Percentiles rank a stretch among this genome's conserved stretches.
phyloP scores from a whole-genome alignment of 73 alveolate species.

The Paramecium biaurelia region DNA sequence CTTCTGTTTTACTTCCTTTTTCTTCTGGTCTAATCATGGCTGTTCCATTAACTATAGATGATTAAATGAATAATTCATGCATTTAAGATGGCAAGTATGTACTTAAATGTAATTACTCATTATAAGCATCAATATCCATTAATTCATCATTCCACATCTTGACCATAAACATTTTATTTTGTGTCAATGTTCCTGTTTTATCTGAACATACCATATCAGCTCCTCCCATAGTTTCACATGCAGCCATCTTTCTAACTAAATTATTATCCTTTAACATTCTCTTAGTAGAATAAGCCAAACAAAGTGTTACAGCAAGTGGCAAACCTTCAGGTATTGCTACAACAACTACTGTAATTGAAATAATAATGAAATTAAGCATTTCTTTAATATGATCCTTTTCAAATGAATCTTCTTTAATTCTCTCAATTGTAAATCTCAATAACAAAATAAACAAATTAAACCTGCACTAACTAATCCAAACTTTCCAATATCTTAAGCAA shows the following conservation, averaged over 20 bases:
- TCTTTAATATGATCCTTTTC: constrained; percentile 54
- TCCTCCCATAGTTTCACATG: constrained; percentile 95
- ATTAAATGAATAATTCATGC: constrained; percentile 28
- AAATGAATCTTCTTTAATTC: constrained; percentile 18
- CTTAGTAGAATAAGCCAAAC: constrained; percentile 79
- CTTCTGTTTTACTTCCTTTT: constrained; percentile 77
- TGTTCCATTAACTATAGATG: constrained; percentile 44
- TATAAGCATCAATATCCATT: constrained; percentile 39
- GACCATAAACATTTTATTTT: constrained; percentile 50
- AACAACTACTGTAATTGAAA: constrained; percentile 74
- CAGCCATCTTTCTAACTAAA: constrained; percentile 77
- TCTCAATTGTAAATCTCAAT: constrained; percentile 69
- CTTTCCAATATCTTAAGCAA: constrained; percentile 91
- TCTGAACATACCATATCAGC: constrained; percentile 83
- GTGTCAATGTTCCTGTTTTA: constrained; percentile 90
- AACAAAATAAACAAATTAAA: constrained; percentile 75
- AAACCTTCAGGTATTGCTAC: constrained; percentile 85
- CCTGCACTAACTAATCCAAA: constrained; percentile 87
- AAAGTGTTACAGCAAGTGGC: constrained; percentile 76
- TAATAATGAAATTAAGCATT: constrained; percentile 67
- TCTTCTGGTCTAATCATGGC: constrained; percentile 52
- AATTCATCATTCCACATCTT: constrained; percentile 43
- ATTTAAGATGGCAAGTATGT: background rate
- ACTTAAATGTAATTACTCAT: background rate
- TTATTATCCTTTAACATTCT: constrained; percentile 78